Conservation (phyloP, 257 asterid genomes). For the Gynochthodes officinalis region DNA sequence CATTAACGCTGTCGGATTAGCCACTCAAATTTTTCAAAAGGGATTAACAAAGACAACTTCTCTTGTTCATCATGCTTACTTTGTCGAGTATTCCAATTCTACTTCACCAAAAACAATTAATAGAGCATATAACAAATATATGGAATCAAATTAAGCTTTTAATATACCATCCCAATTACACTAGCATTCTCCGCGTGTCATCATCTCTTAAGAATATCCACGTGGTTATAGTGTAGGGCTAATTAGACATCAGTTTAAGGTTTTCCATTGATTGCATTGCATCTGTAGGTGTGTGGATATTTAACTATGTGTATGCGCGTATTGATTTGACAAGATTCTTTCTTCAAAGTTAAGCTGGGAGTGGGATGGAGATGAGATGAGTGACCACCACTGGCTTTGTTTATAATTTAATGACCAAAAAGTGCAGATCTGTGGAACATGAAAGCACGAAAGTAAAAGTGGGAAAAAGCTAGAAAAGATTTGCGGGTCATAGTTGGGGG, state of each 20-base stretch:
- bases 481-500: conserved; percentile 43
- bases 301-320: too few relatives aligned
- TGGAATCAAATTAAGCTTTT: not conserved
- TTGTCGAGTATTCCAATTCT: conserved; percentile 6
- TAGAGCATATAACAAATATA: too few relatives aligned
- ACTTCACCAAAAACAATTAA: conserved; percentile 18
- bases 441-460: conserved; percentile 5
- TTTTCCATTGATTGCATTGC: conserved; percentile 18
- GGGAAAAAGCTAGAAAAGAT: conserved; percentile 28
- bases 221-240: too few relatives aligned
- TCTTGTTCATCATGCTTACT: too few relatives aligned
- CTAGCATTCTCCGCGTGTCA: conserved; percentile 29
- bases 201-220: conserved; percentile 25
- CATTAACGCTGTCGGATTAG: conserved; percentile 10
- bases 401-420: not conserved
- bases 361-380: conserved; percentile 6
- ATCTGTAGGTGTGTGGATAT: too few relatives aligned
- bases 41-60: too few relatives aligned
- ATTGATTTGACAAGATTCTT: conserved; percentile 80
- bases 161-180: not conserved
- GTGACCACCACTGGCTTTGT: conserved; percentile 7
- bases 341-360: conserved; percentile 39
- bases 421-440: conserved; percentile 1
- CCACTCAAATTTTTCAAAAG: conserved; percentile 32
- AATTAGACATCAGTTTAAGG: too few relatives aligned